These are phyloP conservation scores for Dendrothele bispora DNA, from an alignment of 768 basidiomycete genomes.

Conservation along the genomic window DNA sequence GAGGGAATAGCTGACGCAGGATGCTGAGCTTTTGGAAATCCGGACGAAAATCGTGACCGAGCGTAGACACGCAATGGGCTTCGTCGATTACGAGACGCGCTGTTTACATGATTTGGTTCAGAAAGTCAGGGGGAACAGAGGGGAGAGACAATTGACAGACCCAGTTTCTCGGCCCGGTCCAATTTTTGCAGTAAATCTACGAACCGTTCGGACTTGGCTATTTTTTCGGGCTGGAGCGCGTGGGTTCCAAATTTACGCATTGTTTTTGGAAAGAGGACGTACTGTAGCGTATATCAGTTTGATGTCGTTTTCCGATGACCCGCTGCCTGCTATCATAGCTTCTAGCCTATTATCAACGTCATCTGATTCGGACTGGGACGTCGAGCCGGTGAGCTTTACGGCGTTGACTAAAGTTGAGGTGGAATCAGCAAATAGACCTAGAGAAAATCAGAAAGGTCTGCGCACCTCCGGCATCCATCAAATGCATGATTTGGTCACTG, in stretches of 20 bases:
- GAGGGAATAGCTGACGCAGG: slow-evolving; percentile 74
- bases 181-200: slow-evolving; percentile 64
- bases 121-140: background rate
- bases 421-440: no score
- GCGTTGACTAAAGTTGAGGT: slow-evolving; percentile 78
- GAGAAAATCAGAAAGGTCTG: slow-evolving; percentile 5
- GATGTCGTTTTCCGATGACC: slow-evolving; percentile 55
- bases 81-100: slow-evolving; percentile 89
- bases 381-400: slow-evolving; percentile 74
- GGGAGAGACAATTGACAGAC: slow-evolving; percentile 45
- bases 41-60: slow-evolving; percentile 85
- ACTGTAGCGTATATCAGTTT: slow-evolving; percentile 88
- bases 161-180: slow-evolving; percentile 56
- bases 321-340: slow-evolving; percentile 38
- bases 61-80: slow-evolving; percentile 79
- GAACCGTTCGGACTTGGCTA: slow-evolving; percentile 76
- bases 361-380: slow-evolving; percentile 50
- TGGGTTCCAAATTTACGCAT: no score
- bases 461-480: slow-evolving; percentile 64
- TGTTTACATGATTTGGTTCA: no score
- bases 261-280: no score
- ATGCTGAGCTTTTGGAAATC: slow-evolving; percentile 81
- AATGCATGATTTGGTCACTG: slow-evolving; percentile 77
- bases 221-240: slow-evolving; percentile 75
- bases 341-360: slow-evolving; percentile 50